Evolutionary conservation across 2,329 filamentous ascomycete genomes (phyloP), one percentile per base, ranked within the genome.

Genomic region (Neonectria coccinea): DNA sequence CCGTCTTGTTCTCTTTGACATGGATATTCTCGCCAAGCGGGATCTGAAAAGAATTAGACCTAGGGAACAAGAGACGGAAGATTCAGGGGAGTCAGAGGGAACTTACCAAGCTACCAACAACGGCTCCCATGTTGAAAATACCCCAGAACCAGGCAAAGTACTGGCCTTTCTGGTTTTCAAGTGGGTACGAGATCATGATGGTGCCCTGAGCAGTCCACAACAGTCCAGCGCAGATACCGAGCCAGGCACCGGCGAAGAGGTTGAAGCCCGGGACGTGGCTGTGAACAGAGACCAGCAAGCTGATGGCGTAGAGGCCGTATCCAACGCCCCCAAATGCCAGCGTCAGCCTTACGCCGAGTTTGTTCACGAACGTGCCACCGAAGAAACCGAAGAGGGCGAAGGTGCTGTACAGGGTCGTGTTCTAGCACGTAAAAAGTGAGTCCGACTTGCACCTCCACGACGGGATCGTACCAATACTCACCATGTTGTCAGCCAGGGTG

Each of bases 101-200:
- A 8, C 80, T 68, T 77, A 84, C 81, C 75, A 90, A 78, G 73
- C 90, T 89, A 66, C 94, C 94, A 78, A 97, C 92, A 65, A 97
- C 94, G 74, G 90, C 94, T 69, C 94, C 94, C 65, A 96, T 80
- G 80, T 97, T 97, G 85, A 97, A 97, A 75, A 97, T 97, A 76
- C 94, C 89, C 94, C 94, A 97, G 81, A 97, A 97, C 82, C 89
- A 90, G 66, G 92, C 92, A 78, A 97, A 97, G 79, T 93, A 97
- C 67, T 90, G 89, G 53, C 94, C 94, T 84, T 97, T 97, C 67
- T 89, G 87, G 39, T 88, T 80, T 80, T 97, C 94, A 14, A 87
- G 83, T 0, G 94, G 94, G 77, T 97, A 97, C 39, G 92, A 89
- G 87, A 97, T 95, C 91, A 95, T 94, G 75, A 94, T 93, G 62